phyloP scores from a whole-genome alignment of 2,329 filamentous ascomycete genomes.

The Stemphylium beticola region DNA sequence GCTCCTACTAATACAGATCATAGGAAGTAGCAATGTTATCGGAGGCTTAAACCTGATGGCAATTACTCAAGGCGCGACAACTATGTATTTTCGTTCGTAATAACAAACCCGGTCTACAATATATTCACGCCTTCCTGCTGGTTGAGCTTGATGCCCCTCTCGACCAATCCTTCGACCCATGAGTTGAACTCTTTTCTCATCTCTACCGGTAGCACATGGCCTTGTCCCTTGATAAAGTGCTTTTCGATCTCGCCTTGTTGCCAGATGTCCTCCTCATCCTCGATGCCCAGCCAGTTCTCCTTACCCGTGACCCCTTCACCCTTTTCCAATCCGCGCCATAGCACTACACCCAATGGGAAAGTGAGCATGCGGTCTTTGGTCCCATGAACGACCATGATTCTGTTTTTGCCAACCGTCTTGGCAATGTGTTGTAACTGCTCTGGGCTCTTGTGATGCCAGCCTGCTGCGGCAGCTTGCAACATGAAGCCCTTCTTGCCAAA shows the following conservation, averaged over 20 bases:
- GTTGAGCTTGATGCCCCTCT: slow-evolving; percentile 59
- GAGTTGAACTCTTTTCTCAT: slow-evolving; percentile 71
- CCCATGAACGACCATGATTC: slow-evolving; percentile 81
- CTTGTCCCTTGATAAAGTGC: slow-evolving; percentile 71
- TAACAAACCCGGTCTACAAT: too few relatives aligned
- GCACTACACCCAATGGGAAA: slow-evolving; percentile 69
- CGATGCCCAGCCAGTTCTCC: slow-evolving; percentile 43
- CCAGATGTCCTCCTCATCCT: slow-evolving; percentile 44
- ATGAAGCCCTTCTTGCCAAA: slow-evolving; percentile 74
- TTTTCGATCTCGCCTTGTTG: slow-evolving; percentile 57
- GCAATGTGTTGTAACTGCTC: slow-evolving; percentile 70
- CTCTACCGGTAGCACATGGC: slow-evolving; percentile 78
- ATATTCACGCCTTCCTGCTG: slow-evolving; percentile 11
- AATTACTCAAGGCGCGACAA: too few relatives aligned
- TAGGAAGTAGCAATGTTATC: too few relatives aligned
- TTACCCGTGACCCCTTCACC: slow-evolving; percentile 42
- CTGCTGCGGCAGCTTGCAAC: slow-evolving; percentile 77
- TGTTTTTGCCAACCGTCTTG: slow-evolving; percentile 71
- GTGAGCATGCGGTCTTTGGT: slow-evolving; percentile 79
- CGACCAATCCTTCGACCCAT: slow-evolving; percentile 65
- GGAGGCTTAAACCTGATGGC: too few relatives aligned
- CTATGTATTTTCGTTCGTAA: too few relatives aligned
- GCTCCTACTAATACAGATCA: too few relatives aligned
- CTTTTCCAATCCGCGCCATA: slow-evolving; percentile 72
- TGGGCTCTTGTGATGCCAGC: slow-evolving; percentile 77